Evolutionary conservation across 495 filamentous ascomycete genomes (phyloP), one percentile per base, ranked within the genome.

Genomic region (Xylaria intraflava): DNA sequence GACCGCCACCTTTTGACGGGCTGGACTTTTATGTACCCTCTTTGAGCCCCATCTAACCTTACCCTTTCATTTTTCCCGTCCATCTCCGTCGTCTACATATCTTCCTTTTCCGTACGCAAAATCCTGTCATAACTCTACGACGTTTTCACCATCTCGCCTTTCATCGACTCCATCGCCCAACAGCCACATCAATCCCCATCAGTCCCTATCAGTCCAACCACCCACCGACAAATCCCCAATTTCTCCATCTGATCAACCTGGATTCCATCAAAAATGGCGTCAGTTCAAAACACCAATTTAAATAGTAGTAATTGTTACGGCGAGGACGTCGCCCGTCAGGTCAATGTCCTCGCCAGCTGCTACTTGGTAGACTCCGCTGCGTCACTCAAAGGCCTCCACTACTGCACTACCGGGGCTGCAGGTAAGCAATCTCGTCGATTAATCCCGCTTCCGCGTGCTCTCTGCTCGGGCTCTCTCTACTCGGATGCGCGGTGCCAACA

Each of bases 331-430:
- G 73, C 69, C 62, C 67, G 75, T 43, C 75, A 78, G 66, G 73
- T 76, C 70, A 85, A 83, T 64, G 81, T 90, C 67, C 82, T 89
- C 68, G 90, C 90, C 70, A 90, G 84, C 69, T 91, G 88, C 79
- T 96, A 95, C 75, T 69, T 79, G 53, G 79, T 93, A 59, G 76
- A 82, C 63, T 56, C 70, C 40, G 52, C 67, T 43, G 69, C 72
- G 49, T 72, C 70, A 58, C 70, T 82, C 29, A 80, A 85, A 64
- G 87, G 87, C 56, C 90, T 93, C 75, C 90, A 95, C 75, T 96
- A 95, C 82, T 92, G 85, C 82, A 87, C 89, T 86, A 90, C 88
- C 70, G 78, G 79, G 74, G 83, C 85, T 68, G 79, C 83, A 73
- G 87, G 83, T 86, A 76, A 64, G 76, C 12, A 45, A 40, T n/a